Evolutionary conservation across 225 moss, liverwort and hornwort species (phyloP), one percentile per base, ranked within the genome.

Genomic region (Antitrichia curtipendula): DNA sequence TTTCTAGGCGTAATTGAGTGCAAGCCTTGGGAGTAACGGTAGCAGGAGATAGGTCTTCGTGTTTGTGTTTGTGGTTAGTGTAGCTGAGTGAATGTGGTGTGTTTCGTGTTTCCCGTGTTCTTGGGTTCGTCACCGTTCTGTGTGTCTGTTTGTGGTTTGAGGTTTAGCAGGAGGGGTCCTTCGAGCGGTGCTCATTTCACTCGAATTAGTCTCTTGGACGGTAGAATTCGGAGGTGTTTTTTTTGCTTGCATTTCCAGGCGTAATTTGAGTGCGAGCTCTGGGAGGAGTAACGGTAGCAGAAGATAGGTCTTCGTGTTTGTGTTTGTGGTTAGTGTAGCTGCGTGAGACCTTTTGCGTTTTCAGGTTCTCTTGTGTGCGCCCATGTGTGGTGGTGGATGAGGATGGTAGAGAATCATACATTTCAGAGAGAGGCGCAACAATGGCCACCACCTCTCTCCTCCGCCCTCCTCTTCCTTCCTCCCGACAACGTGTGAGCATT

Each of bases 401-500:
- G 75, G 62, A 93, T 93, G 93, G 57, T 91, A 91, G 87, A 82
- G 87, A 69, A 90, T 85, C 80, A 40, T 82, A 53, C 78, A 64
- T 41, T 49, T 47, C 87, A 80, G 79, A 85, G 85, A 84, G 84
- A 82, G 87, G 83, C 86, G 80, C 89, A 89, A 84, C 86, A 69
- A 92, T 92, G 92, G 90, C 89, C 89, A 81, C 83, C 86, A 84
- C 82, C 86, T 89, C 89, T 92, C 90, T 89, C 83, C 72, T 85
- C 86, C 84, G 82, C 78, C 75, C 86, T 91, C 63, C 85, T 82
- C 75, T 89, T 79, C 75, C 80, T 50, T 64, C 81, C 81, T 58
- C 58, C 19, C 40, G 28, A 58, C 81, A 81, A 64, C 87, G 86
- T 49, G 85, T 80, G 71, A 91, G 75, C 80, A 80, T 84, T 89